phyloP scores from a whole-genome alignment of 2,329 filamentous ascomycete species.

The Talaromyces sp. region DNA sequence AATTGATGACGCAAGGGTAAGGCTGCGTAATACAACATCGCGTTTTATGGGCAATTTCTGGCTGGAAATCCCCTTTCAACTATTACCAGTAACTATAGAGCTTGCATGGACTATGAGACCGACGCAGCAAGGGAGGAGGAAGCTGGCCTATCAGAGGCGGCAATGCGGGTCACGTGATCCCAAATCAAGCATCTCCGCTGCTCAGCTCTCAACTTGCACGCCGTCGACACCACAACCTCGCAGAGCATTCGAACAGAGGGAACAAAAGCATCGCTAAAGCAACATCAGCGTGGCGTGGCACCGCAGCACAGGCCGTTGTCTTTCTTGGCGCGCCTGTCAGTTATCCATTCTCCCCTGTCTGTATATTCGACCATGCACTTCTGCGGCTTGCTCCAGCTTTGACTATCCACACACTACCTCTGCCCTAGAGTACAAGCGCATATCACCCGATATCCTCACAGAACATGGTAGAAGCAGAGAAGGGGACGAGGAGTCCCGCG shows the following conservation, averaged over 20 bases:
- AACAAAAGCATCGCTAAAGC: background rate
- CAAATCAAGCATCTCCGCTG: background rate
- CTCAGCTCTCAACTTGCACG: background rate
- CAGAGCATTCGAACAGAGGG: background rate
- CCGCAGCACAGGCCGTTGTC: background rate
- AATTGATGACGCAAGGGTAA: background rate
- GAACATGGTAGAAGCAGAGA: constrained; percentile 7
- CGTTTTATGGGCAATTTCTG: background rate
- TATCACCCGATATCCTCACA: background rate
- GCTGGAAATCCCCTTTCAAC: background rate
- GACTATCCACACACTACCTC: background rate
- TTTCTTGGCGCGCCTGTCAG: background rate
- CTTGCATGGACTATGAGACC: background rate
- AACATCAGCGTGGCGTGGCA: background rate
- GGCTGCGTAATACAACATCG: background rate
- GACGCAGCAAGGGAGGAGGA: background rate
- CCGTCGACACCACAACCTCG: background rate
- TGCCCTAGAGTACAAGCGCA: background rate
- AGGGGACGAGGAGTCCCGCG: constrained; percentile 6
- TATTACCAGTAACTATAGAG: background rate
- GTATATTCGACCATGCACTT: background rate
- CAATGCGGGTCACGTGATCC: background rate
- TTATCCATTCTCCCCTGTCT: background rate
- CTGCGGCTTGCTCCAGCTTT: background rate
- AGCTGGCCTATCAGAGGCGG: background rate